phyloP scores from a whole-genome alignment of 164 flowering plant species.

The Berberis thunbergii region DNA sequence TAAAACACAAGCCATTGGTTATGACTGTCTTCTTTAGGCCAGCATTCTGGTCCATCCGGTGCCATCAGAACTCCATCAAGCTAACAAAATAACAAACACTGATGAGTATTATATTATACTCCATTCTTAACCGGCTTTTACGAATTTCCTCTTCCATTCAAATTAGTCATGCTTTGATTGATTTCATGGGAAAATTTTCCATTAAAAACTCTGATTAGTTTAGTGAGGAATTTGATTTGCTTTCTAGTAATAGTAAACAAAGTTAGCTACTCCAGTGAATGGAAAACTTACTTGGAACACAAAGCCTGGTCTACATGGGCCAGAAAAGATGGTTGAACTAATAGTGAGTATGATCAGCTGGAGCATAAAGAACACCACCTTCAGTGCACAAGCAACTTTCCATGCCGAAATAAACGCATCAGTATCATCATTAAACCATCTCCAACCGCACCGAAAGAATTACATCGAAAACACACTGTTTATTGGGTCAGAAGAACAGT shows the following conservation, averaged over 20 bases:
- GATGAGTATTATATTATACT: neutral
- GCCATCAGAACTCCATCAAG: conserved; percentile 83
- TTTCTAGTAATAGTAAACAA: no score
- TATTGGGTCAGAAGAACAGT: conserved; percentile 27
- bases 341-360: conserved; percentile 35
- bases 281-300: conserved; percentile 55
- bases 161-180: no score
- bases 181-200: neutral
- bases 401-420: conserved; percentile 72
- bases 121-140: no score
- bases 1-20: conserved; percentile 92
- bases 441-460: conserved; percentile 73
- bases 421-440: conserved; percentile 79
- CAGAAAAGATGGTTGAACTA: conserved; percentile 80
- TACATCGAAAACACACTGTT: conserved; percentile 52
- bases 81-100: conserved; percentile 18
- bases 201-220: neutral
- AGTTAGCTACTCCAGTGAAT: no score
- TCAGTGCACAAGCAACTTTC: conserved; percentile 87
- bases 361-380: conserved; percentile 49
- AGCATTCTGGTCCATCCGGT: conserved; percentile 80
- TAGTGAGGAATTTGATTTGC: no score
- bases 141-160: no score
- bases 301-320: conserved; percentile 81
- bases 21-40: conserved; percentile 72